Evolutionary conservation across 2,329 filamentous ascomycete genomes (phyloP), one percentile per base, ranked within the genome.

Genomic region (Clonostachys solani): DNA sequence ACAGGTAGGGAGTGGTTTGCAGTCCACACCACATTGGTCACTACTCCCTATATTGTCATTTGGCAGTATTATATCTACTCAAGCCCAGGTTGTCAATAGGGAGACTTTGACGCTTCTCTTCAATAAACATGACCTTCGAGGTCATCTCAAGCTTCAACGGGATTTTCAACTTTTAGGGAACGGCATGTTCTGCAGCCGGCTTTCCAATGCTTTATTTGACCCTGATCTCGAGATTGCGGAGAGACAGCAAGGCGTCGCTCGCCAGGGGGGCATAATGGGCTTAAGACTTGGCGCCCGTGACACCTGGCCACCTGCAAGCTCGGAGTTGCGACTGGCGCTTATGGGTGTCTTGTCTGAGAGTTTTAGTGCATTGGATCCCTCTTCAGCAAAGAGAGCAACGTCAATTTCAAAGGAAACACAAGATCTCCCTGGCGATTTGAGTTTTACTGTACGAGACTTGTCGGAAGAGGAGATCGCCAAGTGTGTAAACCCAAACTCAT

Each of bases 291-390:
- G 87, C n/a, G 82, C 81, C 3, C 81, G 90, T 56, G 83, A 89
- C 47, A 89, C 78, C 33, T 97, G 94, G 94, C 94, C 94, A 23
- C 94, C 94, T 5, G 91, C 91, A 19, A 95, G 89, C 63, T 96
- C 92, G 1, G 94, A 97, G 63, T 71, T 99, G n/a, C 83, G 91
- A 10, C 75, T 97, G 6, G 89, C 89, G 1, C 74, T 99, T 16
- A 95, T 92, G 78, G 91, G 90, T 0, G 79, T 97, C 1, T 71
- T 97, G 7, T 78, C 80, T 3, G 92, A 96, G 53, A 89, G 83
- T 52, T 89, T 90, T 55, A 66, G 57, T 53, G 64, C 49, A 19
- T 54, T 56, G 37, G 54, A 50, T n/a, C 41, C 54, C 47, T 16
- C 53, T 50, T 15, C 49, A 44, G 23, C 50, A 54, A 8, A 47